Base-by-base conservation (phyloP, 768 basidiomycete species). In the Trametopsis cervina region DNA sequence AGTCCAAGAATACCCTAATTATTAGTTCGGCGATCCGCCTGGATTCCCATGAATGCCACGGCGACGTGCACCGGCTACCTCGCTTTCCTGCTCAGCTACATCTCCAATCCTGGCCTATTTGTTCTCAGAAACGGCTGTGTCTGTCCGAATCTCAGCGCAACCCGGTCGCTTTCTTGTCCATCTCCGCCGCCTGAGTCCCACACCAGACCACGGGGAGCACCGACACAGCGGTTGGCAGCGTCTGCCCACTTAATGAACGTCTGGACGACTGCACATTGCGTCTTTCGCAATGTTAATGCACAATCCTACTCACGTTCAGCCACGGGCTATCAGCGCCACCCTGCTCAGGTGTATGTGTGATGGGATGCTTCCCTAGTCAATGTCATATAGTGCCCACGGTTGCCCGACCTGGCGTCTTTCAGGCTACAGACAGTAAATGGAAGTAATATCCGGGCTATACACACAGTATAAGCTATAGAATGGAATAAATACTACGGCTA, bases 41-140 rank as follows among this genome's bases (percentile, higher is more conserved):
- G 38, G 26, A 26, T 47, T 47, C 46, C 46, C 46, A 47, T 47
- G 40, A 39, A 17, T 26, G 24, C 38, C 46, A 33, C 46, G 46
- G 46, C 39, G 23, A 47, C 46, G 46, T 33, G 46, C 25, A 47
- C 46, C 46, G 46, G 46, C 46, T 40, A 47, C 13, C n/a, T n/a
- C n/a, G n/a, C n/a, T n/a, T 37, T 9, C 39, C 39, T 22, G 7
- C 18, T n/a, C 39, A 40, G 7, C 33, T 47, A 13, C 1, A 9
- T 40, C 9, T 33, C 38, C 29, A 33, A 15, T 33, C 7, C 7
- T 33, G 29, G 29, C 15, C 29, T 7, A 33, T 15, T 33, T 33
- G 7, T 15, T 33, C 29, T 33, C 29, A 33, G 29, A 33, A 33
- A 7, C 7, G 29, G 15, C 29, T 7, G 9, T 15, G 29, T 15